A percentile compares a stretch with the other conserved stretches of the same genome.
Evolutionary conservation across 2,329 filamentous ascomycete genomes (phyloP).

Genomic region (Apiospora pterosperma): DNA sequence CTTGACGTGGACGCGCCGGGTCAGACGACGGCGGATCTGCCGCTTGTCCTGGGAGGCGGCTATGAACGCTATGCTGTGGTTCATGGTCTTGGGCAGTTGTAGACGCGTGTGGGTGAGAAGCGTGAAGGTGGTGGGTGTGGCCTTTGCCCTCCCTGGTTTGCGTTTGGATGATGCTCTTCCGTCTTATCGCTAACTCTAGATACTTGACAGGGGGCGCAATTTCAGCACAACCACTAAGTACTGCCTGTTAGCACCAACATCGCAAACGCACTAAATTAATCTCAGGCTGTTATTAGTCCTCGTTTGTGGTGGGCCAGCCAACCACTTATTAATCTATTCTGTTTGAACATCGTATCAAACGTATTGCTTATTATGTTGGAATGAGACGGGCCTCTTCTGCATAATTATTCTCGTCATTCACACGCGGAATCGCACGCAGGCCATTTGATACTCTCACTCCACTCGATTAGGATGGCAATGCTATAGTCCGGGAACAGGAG

Average conservation of each 20-base stretch:
- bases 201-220: not conserved
- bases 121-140: not conserved
- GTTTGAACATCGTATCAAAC: too few relatives aligned
- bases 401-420: not conserved
- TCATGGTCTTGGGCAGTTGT: not conserved
- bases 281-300: too few relatives aligned
- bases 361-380: too few relatives aligned
- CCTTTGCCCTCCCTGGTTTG: not conserved
- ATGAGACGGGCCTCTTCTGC: too few relatives aligned
- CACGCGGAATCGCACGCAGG: not conserved
- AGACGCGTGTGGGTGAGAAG: too few relatives aligned
- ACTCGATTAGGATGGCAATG: not conserved
- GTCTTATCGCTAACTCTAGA: not conserved
- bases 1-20: constrained; percentile 18
- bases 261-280: not conserved
- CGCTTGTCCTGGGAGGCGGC: constrained; percentile 9
- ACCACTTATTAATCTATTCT: too few relatives aligned
- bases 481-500: not conserved
- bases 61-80: constrained; percentile 11
- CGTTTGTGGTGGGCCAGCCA: too few relatives aligned
- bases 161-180: not conserved
- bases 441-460: not conserved
- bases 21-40: constrained; percentile 16
- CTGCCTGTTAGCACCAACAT: not conserved
- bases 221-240: not conserved